Base-by-base conservation (phyloP, 2,329 filamentous ascomycete genomes). In the Penicillium sp. region DNA sequence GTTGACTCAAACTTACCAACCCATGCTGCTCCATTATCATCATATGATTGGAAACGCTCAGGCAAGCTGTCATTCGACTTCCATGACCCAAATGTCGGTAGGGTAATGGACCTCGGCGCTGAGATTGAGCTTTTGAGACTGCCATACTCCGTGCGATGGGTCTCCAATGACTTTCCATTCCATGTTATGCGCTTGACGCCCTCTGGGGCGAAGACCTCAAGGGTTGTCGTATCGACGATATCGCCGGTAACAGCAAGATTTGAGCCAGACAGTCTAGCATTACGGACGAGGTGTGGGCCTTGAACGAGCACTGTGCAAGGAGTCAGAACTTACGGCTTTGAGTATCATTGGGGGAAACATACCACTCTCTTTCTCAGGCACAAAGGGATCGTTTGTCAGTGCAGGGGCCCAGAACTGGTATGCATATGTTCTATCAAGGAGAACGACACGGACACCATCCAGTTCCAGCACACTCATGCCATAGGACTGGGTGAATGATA, bases 351-450 rank as follows among this genome's bases (percentile, higher is more conserved):
- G 2, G 0, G 2, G 18, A 2, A 4, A 54, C 68, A 51, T 53
- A 79, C 77, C 69, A 18, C 78, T 80, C 38, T 78, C 69, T 25
- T 77, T 70, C 2, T 71, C 72, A 0, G 70, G 69, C 0, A 76
- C 74, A 20, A 74, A 64, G 0, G 80, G 79, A 51, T 83, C 65
- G 5, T 72, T 73, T 0, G 73, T 76, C 7, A 81, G 69, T 1
- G 76, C 69, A 3, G 82, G 79, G 0, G 78, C 79, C 76, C 81
- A 85, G 63, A 84, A 82, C 0, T 74, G 68, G 60, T 83, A 84
- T 0, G 82, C 82, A 0, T 78, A 69, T 1, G 73, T 67, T 10
- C 81, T 72, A 55, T 85, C 81, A 13, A 84, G 69, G 1, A 85
- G 65, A 14, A 83, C 72, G 9, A 82, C 72, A 1, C 75, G 69